Evolutionary conservation across 2,329 filamentous ascomycete genomes (phyloP).

Genomic region (Fusarium sp.): DNA sequence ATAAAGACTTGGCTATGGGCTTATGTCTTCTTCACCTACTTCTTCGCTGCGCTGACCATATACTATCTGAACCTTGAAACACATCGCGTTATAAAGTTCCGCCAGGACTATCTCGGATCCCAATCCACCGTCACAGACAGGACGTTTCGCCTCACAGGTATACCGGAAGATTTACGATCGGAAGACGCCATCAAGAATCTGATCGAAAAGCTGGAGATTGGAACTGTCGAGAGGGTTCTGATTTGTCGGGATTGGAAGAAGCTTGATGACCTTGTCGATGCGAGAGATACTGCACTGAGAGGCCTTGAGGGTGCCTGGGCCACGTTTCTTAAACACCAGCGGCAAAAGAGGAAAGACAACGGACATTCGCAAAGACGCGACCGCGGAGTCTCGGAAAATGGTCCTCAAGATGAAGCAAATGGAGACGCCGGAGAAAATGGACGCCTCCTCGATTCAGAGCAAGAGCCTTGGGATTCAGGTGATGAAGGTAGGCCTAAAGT

Average conservation of each 20-base stretch:
- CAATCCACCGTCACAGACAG: conserved; percentile 97
- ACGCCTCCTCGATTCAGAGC: conserved; percentile 66
- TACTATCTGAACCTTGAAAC: conserved; percentile 89
- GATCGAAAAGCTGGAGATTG: conserved; percentile 88
- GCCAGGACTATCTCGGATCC: conserved; percentile 91
- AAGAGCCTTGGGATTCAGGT: conserved; percentile 45
- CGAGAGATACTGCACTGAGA: conserved; percentile 73
- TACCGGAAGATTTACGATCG: conserved; percentile 81
- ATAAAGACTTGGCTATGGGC: conserved; percentile 80
- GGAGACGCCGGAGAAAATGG: conserved; percentile 67
- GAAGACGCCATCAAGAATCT: conserved; percentile 88
- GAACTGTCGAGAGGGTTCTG: conserved; percentile 87
- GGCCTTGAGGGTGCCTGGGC: conserved; percentile 88
- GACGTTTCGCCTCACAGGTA: conserved; percentile 90
- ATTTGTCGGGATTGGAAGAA: conserved; percentile 89
- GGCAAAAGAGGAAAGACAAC: conserved; percentile 28
- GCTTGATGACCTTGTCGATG: conserved; percentile 78
- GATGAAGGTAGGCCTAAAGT: conserved; percentile 72
- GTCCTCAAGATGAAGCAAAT: conserved; percentile 48
- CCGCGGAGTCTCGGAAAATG: conserved; percentile 31
- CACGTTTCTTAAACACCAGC: conserved; percentile 62
- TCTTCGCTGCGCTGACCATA: conserved; percentile 85
- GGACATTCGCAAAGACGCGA: neutral
- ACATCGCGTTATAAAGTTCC: conserved; percentile 82
- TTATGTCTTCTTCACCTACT: conserved; percentile 93